Evolutionary conservation across 345 rosid species (phyloP).

Genomic region (Eucalyptus curtisii): DNA sequence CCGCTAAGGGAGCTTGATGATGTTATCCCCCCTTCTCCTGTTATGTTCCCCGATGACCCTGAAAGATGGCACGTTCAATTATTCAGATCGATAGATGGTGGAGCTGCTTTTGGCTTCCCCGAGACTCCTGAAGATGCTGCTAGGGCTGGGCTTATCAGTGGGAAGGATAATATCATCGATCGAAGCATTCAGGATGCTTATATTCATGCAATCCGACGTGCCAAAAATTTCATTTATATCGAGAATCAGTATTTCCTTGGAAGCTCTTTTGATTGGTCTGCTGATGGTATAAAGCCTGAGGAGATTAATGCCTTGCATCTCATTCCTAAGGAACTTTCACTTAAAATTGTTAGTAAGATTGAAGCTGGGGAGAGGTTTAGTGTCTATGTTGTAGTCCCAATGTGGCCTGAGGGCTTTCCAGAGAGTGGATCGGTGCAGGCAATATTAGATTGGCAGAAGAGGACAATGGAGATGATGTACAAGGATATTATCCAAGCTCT

Average conservation of each 20-base stretch:
- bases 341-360: slow-evolving; percentile 91
- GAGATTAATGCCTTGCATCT: slow-evolving; percentile 79
- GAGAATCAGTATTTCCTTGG: slow-evolving; percentile 98
- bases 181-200: slow-evolving; percentile 97
- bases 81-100: slow-evolving; percentile 97
- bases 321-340: slow-evolving; percentile 90
- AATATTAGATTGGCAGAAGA: slow-evolving; percentile 91
- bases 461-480: slow-evolving; percentile 98
- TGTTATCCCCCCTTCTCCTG: slow-evolving; percentile 89
- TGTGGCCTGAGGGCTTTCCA: slow-evolving; percentile 99
- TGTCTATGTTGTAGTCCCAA: slow-evolving; percentile 84
- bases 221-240: slow-evolving; percentile 88
- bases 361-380: slow-evolving; percentile 75
- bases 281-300: slow-evolving; percentile 80
- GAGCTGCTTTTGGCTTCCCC: slow-evolving; percentile 97
- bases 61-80: slow-evolving; percentile 91
- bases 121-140: slow-evolving; percentile 96
- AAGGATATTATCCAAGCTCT: slow-evolving; percentile 72
- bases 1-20: slow-evolving; percentile 72
- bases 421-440: slow-evolving; percentile 94
- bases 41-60: slow-evolving; percentile 58
- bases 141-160: slow-evolving; percentile 88
- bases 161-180: slow-evolving; percentile 92
- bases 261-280: slow-evolving; percentile 77
- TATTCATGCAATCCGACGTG: slow-evolving; percentile 85